These are phyloP conservation scores for Lodderomyces oxycetoniae DNA, from an alignment of 1,139 yeast species.

Conservation along the genomic window DNA sequence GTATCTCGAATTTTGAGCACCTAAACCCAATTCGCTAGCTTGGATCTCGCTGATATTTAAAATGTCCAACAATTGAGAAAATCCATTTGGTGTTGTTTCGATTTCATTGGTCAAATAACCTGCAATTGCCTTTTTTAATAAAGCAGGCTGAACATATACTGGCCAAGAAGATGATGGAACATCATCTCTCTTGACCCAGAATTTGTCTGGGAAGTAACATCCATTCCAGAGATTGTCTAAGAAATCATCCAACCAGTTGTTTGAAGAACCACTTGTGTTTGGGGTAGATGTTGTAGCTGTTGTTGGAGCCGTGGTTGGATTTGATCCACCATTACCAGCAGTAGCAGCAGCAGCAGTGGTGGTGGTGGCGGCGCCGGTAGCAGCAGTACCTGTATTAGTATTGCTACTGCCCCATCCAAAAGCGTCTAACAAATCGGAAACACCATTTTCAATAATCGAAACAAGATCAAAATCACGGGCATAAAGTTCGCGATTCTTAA, in stretches of 20 bases:
- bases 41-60: not conserved
- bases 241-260: not conserved
- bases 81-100: not conserved
- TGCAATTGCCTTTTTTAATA: not conserved
- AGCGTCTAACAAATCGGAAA: not conserved
- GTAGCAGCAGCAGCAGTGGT: not conserved
- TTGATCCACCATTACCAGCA: not conserved
- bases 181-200: slow-evolving; percentile 1
- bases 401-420: not conserved
- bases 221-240: not conserved
- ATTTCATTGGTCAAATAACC: not conserved
- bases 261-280: not conserved
- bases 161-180: not conserved
- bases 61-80: not conserved
- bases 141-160: not conserved
- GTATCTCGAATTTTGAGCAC: not conserved
- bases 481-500: too few species aligned
- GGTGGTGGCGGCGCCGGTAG: not conserved
- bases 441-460: not conserved
- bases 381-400: not conserved
- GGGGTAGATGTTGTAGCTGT: not conserved
- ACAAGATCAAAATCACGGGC: not conserved
- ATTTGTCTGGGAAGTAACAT: not conserved
- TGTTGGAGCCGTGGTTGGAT: not conserved
- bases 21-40: not conserved